Evolutionary conservation across 306 rosid genomes (phyloP), one percentile per base, ranked within the genome.

Genomic region (Begonia loranthoides): DNA sequence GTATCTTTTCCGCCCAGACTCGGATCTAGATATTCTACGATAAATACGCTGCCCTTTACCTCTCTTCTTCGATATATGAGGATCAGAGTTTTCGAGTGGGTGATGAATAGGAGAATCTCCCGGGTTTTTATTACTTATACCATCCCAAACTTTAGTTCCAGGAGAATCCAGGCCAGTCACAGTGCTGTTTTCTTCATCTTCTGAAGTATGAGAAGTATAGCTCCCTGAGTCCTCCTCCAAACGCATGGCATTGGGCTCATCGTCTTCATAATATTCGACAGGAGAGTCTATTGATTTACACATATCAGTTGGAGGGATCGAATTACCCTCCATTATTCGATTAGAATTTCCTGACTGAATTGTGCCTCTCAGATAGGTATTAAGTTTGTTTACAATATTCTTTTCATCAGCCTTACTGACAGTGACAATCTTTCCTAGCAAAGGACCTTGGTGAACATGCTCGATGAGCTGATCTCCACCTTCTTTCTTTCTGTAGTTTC

Each of bases 121-220:
- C 36, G 48, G 73, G 39, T 75, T 80, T 82, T 95, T 76, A 17
- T 75, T 90, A 66, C 77, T 90, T 77, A 54, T 86, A 57, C 95
- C 80, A 62, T 82, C 84, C 99, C 99, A 90, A 58, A 90, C 99
- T 81, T 66, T 90, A 68, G 95, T 90, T 77, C 54, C 95, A 57
- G 95, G 99, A 65, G 95, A 74, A 76, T 69, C 86, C 60, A 90
- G 95, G 66, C 99, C 99, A 48, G 94, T 90, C 47, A 79, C 76
- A 50, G 57, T 53, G 59, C 60, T 61, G 52, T 66, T 68, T 56
- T 90, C 94, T 56, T 79, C 92, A 60, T 86, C 95, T 80, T 74
- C 95, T 40, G 95, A 80, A 52, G 85, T 74, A 77, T 83, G 83
- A 47, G 94, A 75, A 45, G 87, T 76, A 64, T 58, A 69, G 70